A percentile compares a stretch with the other conserved stretches of the same genome.
phyloP scores from a whole-genome alignment of 2,329 filamentous ascomycete genomes.

The Aspergillus sp. region DNA sequence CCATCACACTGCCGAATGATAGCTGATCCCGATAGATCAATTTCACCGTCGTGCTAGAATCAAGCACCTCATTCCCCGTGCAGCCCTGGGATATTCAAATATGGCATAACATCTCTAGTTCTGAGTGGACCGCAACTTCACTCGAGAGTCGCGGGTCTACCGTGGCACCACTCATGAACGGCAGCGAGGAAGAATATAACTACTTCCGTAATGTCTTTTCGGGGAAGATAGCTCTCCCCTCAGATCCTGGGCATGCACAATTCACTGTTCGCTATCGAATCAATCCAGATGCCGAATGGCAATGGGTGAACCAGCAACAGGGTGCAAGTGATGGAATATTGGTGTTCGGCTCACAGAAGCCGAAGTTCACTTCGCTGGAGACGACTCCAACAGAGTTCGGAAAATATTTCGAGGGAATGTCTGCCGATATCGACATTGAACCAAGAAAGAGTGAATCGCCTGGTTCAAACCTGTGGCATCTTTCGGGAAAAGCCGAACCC shows the following conservation, averaged over 20 bases:
- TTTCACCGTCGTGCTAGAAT: slow-evolving; percentile 72
- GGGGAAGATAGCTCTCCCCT: slow-evolving; percentile 31
- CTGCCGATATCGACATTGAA: slow-evolving; percentile 36
- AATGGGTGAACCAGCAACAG: slow-evolving; percentile 48
- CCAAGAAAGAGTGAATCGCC: slow-evolving; percentile 44
- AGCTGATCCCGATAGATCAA: slow-evolving; percentile 42
- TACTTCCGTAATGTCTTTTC: slow-evolving; percentile 40
- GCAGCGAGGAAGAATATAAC: slow-evolving; percentile 19
- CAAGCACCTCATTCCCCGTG: slow-evolving; percentile 56
- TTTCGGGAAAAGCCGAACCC: slow-evolving; percentile 61
- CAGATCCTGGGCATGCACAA: slow-evolving; percentile 31
- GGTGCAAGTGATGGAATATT: slow-evolving; percentile 44
- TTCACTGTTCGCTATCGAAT: slow-evolving; percentile 50
- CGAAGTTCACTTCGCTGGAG: slow-evolving; percentile 13
- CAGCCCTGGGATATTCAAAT: slow-evolving; percentile 71
- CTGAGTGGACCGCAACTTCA: slow-evolving; percentile 60
- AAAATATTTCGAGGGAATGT: slow-evolving; percentile 39
- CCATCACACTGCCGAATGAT: neutral
- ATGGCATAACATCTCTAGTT: slow-evolving; percentile 68
- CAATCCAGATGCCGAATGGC: slow-evolving; percentile 40
- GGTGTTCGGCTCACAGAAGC: slow-evolving; percentile 36
- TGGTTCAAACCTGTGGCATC: slow-evolving; percentile 41
- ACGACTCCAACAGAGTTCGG: slow-evolving; percentile 21
- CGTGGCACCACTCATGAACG: slow-evolving; percentile 32
- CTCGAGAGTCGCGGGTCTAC: slow-evolving; percentile 48